These are phyloP conservation scores for Brettanomyces nanus DNA, from an alignment of 805 yeast genomes.

Conservation along the genomic window DNA sequence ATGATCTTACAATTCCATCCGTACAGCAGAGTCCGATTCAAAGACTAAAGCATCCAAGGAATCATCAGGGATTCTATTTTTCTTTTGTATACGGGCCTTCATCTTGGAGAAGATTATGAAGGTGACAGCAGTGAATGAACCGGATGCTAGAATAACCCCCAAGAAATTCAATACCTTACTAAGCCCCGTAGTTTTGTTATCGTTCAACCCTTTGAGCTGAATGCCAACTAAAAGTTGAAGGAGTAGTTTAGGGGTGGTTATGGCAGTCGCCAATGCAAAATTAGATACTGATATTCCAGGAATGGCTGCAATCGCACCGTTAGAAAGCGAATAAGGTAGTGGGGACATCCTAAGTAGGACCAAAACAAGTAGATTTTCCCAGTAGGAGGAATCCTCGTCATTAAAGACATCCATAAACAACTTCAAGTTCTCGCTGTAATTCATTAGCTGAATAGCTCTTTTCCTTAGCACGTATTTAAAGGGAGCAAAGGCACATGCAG, in stretches of 20 bases:
- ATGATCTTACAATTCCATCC: too few species aligned
- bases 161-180: constrained; percentile 54
- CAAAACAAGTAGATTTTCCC: constrained; percentile 57
- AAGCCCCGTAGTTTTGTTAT: constrained; percentile 34
- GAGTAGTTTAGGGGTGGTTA: constrained; percentile 79
- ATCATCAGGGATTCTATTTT: neutral
- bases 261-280: constrained; percentile 60
- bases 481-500: constrained; percentile 61
- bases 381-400: constrained; percentile 33
- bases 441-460: constrained; percentile 53
- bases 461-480: constrained; percentile 52
- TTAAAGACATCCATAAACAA: constrained; percentile 68
- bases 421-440: constrained; percentile 54
- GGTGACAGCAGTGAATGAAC: constrained; percentile 51
- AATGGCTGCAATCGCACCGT: constrained; percentile 86
- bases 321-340: constrained; percentile 83
- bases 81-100: constrained; percentile 25
- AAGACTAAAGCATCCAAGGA: too few species aligned
- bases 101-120: constrained; percentile 56
- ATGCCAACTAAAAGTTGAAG: constrained; percentile 72
- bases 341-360: constrained; percentile 81
- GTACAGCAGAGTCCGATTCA: too few species aligned
- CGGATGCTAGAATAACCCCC: constrained; percentile 49
- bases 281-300: constrained; percentile 60
- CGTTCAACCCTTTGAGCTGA: constrained; percentile 62